Percentiles rank a stretch among this genome's conserved stretches.
phyloP scores from a whole-genome alignment of 495 filamentous ascomycete species.

The Annulohypoxylon nitens region DNA sequence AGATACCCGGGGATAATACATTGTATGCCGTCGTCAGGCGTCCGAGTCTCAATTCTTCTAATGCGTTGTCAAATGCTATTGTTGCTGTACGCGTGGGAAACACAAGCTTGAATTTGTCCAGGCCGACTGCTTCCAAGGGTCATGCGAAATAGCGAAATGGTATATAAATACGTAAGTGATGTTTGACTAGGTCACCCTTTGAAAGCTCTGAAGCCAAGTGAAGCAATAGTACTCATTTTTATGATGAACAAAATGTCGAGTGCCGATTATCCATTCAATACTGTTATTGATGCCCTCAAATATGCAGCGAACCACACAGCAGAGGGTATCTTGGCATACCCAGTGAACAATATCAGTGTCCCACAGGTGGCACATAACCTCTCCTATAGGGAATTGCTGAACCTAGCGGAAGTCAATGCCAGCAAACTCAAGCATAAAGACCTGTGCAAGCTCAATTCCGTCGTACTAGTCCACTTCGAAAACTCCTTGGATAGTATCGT shows the following conservation, averaged over 20 bases:
- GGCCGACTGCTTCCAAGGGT: no score
- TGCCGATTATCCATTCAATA: conserved; percentile 23
- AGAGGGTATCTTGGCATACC: conserved; percentile 24
- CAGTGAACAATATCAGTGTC: conserved; percentile 12
- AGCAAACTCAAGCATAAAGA: conserved; percentile 23
- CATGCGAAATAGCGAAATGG: no score
- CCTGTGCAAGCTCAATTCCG: conserved; percentile 18
- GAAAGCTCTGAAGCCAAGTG: neutral
- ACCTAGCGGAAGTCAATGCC: conserved; percentile 21
- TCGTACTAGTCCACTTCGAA: conserved; percentile 56
- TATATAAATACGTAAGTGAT: no score
- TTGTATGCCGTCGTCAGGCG: neutral
- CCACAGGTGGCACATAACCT: conserved; percentile 18
- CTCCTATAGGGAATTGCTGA: conserved; percentile 14
- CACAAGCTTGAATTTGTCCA: no score
- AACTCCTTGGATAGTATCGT: conserved; percentile 54
- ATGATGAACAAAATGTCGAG: conserved; percentile 5
- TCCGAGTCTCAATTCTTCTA: no score
- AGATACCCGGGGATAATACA: neutral
- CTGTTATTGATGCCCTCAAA: conserved; percentile 23
- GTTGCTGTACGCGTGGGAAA: no score
- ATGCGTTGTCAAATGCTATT: no score
- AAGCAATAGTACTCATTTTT: neutral
- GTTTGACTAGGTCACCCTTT: neutral
- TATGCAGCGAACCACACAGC: conserved; percentile 24